phyloP scores from a whole-genome alignment of 148 eudicot genomes.

The Fagopyrum tataricum region DNA sequence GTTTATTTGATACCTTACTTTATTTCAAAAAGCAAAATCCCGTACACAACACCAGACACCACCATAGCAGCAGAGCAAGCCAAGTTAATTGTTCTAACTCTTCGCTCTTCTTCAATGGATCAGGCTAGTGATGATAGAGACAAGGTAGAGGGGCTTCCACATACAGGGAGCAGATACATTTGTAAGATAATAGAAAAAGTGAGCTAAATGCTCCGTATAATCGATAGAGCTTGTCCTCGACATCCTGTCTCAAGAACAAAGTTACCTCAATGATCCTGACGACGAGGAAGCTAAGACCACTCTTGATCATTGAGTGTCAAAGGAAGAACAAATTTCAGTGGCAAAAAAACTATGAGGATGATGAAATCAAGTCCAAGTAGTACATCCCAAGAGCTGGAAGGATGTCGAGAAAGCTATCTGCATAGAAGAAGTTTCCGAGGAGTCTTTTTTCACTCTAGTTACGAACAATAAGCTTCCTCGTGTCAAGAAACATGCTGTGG shows the following conservation, averaged over 20 bases:
- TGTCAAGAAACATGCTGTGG: background rate
- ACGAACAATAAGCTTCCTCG: background rate
- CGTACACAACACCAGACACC: too few species aligned
- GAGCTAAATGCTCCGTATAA: background rate
- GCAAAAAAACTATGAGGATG: background rate
- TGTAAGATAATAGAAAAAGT: background rate
- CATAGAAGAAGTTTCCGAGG: background rate
- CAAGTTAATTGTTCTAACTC: too few species aligned
- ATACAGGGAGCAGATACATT: background rate
- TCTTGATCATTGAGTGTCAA: background rate
- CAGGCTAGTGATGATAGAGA: too few species aligned
- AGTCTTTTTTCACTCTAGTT: background rate
- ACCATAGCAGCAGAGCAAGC: too few species aligned
- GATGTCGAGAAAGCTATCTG: background rate
- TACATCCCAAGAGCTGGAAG: background rate
- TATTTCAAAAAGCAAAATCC: too few species aligned
- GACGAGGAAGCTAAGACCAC: background rate
- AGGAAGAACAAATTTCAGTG: background rate
- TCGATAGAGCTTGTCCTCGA: background rate
- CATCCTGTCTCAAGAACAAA: background rate
- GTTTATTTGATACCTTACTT: too few species aligned
- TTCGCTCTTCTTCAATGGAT: too few species aligned
- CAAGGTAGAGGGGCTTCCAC: background rate
- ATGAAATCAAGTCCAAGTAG: background rate
- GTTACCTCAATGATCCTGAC: background rate